Percentiles rank a stretch among this genome's conserved stretches.
Conservation (phyloP, 305 asterid genomes). For the Fraxinus velutina region DNA sequence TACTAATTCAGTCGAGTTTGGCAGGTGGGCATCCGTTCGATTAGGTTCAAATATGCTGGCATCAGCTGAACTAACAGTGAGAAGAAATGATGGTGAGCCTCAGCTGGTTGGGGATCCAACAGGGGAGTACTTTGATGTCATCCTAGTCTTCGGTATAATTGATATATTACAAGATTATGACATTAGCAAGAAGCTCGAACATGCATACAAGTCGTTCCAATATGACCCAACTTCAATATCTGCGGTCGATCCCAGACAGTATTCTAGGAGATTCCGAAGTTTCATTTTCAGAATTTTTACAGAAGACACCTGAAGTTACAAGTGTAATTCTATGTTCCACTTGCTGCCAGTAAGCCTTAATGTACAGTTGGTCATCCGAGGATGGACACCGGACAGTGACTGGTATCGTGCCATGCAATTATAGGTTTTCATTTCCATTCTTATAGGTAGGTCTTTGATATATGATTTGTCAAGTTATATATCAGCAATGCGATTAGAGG, state of each 20-base stretch:
- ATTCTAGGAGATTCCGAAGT: conserved; percentile 78
- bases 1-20: conserved; percentile 1
- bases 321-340: conserved; percentile 6
- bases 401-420: not conserved
- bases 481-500: conserved; percentile 6
- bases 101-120: conserved; percentile 77
- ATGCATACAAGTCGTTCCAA: conserved; percentile 88
- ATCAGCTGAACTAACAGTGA: conserved; percentile 62
- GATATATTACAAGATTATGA: conserved; percentile 90
- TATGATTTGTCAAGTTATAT: not conserved
- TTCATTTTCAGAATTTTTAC: conserved; percentile 70
- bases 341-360: conserved; percentile 6
- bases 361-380: not conserved
- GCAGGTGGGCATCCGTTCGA: conserved; percentile 43
- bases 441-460: conserved; percentile 16
- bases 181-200: conserved; percentile 93
- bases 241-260: conserved; percentile 87
- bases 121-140: conserved; percentile 74
- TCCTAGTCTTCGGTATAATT: conserved; percentile 81
- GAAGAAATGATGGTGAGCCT: conserved; percentile 48
- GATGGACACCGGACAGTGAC: conserved; percentile 17
- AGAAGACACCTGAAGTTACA: conserved; percentile 47
- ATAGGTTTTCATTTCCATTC: conserved; percentile 5
- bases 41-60: conserved; percentile 76
- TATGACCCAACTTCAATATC: conserved; percentile 81